phyloP scores from a whole-genome alignment of 306 rosid genomes.

The Hippophae tibetana region DNA sequence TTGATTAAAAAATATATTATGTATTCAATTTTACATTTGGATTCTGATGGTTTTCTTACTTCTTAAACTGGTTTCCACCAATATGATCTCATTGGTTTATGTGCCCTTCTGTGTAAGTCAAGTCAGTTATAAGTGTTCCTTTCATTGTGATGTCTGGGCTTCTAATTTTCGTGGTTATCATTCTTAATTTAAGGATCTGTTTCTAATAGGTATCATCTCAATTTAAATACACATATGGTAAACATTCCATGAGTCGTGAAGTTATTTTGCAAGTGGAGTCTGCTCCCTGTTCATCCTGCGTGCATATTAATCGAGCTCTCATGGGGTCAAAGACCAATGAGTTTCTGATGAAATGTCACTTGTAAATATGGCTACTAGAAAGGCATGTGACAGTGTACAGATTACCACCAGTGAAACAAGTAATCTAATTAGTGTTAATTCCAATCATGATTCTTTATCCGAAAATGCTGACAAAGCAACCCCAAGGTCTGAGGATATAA shows the following conservation, averaged over 20 bases:
- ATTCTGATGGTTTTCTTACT: too few relatives aligned
- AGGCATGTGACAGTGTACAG: constrained; percentile 44
- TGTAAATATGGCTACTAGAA: constrained; percentile 34
- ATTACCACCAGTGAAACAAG: constrained; percentile 53
- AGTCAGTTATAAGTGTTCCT: too few relatives aligned
- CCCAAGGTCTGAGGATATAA: constrained; percentile 19
- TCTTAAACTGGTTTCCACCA: too few relatives aligned
- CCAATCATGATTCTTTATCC: constrained; percentile 49
- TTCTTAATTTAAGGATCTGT: constrained; percentile 14
- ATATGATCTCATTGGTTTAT: too few relatives aligned
- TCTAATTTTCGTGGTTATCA: not conserved
- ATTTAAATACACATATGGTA: constrained; percentile 32
- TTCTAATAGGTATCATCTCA: constrained; percentile 38
- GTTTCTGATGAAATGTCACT: constrained; percentile 58
- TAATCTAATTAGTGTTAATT: constrained; percentile 36
- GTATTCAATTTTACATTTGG: too few relatives aligned
- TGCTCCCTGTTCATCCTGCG: constrained; percentile 76
- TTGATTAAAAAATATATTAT: too few relatives aligned
- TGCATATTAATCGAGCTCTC: constrained; percentile 47
- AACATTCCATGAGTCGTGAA: constrained; percentile 29
- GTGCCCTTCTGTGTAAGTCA: too few relatives aligned
- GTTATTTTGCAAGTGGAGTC: constrained; percentile 56
- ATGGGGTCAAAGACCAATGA: constrained; percentile 53
- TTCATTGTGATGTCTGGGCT: not conserved
- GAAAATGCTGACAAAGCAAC: constrained; percentile 56